Conservation (phyloP, 2,329 filamentous ascomycete species). For the Lecanicillium sp. region DNA sequence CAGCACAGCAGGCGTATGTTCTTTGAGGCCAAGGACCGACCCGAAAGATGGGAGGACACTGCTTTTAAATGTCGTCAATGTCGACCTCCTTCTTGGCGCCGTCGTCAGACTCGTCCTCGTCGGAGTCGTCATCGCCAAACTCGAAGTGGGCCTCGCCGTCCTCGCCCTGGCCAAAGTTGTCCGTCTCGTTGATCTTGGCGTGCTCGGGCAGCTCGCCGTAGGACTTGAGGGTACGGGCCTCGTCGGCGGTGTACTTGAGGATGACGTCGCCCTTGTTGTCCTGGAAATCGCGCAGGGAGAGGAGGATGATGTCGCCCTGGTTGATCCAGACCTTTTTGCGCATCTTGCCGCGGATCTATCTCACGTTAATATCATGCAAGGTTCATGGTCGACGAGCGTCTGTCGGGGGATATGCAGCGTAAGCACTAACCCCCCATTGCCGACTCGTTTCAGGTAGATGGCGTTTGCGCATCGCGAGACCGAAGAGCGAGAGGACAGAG, state of each 20-base stretch:
- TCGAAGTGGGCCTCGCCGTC: conserved; percentile 97
- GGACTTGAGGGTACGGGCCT: conserved; percentile 89
- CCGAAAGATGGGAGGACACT: too few species aligned
- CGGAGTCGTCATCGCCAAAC: conserved; percentile 86
- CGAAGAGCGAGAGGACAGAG: too few species aligned
- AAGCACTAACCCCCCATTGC: too few species aligned
- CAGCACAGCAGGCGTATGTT: too few species aligned
- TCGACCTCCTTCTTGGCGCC: conserved; percentile 71
- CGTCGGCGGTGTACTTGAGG: conserved; percentile 92
- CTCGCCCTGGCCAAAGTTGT: conserved; percentile 86
- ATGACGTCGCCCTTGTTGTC: conserved; percentile 96
- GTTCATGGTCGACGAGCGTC: background rate
- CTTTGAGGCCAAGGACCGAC: too few species aligned
- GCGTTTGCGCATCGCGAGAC: background rate
- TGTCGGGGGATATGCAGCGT: too few species aligned
- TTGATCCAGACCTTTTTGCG: conserved; percentile 99
- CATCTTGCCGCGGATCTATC: conserved; percentile 73
- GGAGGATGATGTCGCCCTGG: conserved; percentile 88
- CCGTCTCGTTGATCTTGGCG: conserved; percentile 99
- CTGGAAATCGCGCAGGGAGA: conserved; percentile 86
- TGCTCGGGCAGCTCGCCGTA: conserved; percentile 96
- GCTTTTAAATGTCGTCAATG: conserved; percentile 83
- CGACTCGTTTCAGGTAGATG: background rate
- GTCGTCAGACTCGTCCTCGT: conserved; percentile 46
- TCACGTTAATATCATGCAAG: too few species aligned